Percentiles rank a stretch among this genome's conserved stretches.
These are phyloP conservation scores for Lophium mytilinum DNA, from an alignment of 495 filamentous ascomycete genomes.

Conservation along the genomic window DNA sequence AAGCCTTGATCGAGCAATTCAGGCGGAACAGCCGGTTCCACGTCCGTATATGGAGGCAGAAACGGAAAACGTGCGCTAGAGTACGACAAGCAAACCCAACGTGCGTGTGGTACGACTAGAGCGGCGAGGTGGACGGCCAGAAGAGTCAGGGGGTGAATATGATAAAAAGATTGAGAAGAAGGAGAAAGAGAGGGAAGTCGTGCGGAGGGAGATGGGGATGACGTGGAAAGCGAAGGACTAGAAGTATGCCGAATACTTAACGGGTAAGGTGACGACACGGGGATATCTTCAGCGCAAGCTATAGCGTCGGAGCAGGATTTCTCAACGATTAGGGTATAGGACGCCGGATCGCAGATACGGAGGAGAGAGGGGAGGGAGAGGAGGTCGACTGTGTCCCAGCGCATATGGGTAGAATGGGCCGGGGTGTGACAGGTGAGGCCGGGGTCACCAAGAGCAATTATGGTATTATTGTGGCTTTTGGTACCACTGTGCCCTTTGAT, in stretches of 20 bases:
- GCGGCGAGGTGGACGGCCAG: conserved; percentile 23
- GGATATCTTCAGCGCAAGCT: conserved; percentile 21
- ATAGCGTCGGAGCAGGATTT: conserved; percentile 26
- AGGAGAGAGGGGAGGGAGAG: conserved; percentile 16
- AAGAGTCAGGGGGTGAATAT: conserved; percentile 16
- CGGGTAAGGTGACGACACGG: conserved; percentile 14
- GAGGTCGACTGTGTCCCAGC: conserved; percentile 21
- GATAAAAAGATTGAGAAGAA: conserved; percentile 1
- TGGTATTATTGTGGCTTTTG: not conserved
- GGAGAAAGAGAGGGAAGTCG: not conserved
- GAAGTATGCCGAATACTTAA: not conserved
- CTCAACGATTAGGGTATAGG: conserved; percentile 23
- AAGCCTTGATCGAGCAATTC: conserved; percentile 11
- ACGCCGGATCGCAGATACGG: conserved; percentile 5
- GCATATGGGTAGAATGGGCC: conserved; percentile 9
- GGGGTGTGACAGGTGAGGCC: not conserved
- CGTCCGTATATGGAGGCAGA: conserved; percentile 10
- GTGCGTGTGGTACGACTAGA: conserved; percentile 11
- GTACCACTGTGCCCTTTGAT: not conserved
- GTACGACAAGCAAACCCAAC: conserved; percentile 23
- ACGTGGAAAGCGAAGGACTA: not conserved
- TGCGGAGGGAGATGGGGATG: not conserved
- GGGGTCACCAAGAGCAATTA: not conserved
- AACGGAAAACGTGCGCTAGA: conserved; percentile 23
- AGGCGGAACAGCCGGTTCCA: conserved; percentile 12